Evolutionary conservation across 2,329 filamentous ascomycete genomes (phyloP).

Genomic region (Xylogone sp.): DNA sequence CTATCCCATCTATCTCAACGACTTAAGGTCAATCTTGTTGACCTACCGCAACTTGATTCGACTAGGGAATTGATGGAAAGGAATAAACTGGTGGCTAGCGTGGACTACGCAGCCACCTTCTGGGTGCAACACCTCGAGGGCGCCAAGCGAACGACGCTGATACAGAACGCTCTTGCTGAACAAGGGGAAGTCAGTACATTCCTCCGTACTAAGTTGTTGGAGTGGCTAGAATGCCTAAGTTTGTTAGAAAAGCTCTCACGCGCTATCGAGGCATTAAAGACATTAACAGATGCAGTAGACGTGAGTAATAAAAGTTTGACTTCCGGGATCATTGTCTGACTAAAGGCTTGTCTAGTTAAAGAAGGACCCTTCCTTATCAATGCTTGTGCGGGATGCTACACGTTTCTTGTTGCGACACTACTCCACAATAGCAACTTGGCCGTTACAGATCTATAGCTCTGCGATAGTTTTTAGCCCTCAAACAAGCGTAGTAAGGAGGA

Average conservation of each 20-base stretch:
- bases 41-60: conserved; percentile 17
- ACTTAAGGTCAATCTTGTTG: conserved; percentile 21
- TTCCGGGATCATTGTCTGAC: conserved; percentile 8
- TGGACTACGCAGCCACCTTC: conserved; percentile 23
- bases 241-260: conserved; percentile 15
- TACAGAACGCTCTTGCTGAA: conserved; percentile 5
- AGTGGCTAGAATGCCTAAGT: conserved; percentile 27
- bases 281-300: conserved; percentile 10
- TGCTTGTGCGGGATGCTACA: conserved; percentile 13
- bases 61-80: conserved; percentile 10
- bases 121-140: conserved; percentile 21
- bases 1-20: conserved; percentile 17
- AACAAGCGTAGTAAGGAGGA: conserved; percentile 10
- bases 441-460: conserved; percentile 15
- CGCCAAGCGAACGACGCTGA: conserved; percentile 5
- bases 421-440: conserved; percentile 12
- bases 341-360: conserved; percentile 7
- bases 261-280: conserved; percentile 13
- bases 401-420: conserved; percentile 17
- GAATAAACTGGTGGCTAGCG: conserved; percentile 7
- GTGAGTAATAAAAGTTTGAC: conserved; percentile 10
- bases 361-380: conserved; percentile 6
- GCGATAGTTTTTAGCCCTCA: conserved; percentile 15
- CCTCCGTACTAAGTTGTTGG: conserved; percentile 19
- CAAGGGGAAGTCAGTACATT: conserved; percentile 13